These are phyloP conservation scores for Erigeron philadelphicus DNA, from an alignment of 140 eudicot genomes.

Conservation along the genomic window DNA sequence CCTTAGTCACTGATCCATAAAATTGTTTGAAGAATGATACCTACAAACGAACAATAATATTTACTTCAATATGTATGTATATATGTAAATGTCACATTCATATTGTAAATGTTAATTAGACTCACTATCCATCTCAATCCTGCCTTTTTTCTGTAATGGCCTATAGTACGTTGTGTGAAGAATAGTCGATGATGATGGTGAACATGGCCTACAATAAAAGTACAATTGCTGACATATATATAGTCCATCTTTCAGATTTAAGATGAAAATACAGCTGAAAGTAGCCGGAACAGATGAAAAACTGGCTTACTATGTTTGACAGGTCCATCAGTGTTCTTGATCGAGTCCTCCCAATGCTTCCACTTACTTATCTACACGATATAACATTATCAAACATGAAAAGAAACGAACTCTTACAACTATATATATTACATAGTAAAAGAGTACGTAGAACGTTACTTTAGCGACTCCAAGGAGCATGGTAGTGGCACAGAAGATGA, in stretches of 20 bases:
- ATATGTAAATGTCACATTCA: background rate
- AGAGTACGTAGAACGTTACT: constrained; percentile 25
- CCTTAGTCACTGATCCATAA: constrained; percentile 72
- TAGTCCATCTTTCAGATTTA: background rate
- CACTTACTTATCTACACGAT: constrained; percentile 52
- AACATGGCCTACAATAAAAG: constrained; percentile 17
- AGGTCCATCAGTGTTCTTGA: constrained; percentile 18
- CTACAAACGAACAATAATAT: constrained; percentile 25
- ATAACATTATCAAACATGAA: background rate
- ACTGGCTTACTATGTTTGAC: constrained; percentile 16
- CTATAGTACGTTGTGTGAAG: constrained; percentile 41
- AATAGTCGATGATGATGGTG: constrained; percentile 23
- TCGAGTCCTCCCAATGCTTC: constrained; percentile 81
- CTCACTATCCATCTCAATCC: constrained; percentile 56
- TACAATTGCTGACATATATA: background rate
- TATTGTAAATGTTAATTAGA: constrained; percentile 4
- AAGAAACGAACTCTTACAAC: background rate
- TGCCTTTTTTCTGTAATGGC: constrained; percentile 42
- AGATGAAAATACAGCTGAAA: background rate
- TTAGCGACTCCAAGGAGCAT: constrained; percentile 78
- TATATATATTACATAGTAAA: background rate
- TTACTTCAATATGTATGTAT: background rate
- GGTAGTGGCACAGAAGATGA: constrained; percentile 73
- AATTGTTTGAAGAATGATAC: constrained; percentile 80
- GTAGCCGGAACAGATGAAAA: background rate